Evolutionary conservation across 2,329 filamentous ascomycete genomes (phyloP).

Genomic region (Fusarium sp.): DNA sequence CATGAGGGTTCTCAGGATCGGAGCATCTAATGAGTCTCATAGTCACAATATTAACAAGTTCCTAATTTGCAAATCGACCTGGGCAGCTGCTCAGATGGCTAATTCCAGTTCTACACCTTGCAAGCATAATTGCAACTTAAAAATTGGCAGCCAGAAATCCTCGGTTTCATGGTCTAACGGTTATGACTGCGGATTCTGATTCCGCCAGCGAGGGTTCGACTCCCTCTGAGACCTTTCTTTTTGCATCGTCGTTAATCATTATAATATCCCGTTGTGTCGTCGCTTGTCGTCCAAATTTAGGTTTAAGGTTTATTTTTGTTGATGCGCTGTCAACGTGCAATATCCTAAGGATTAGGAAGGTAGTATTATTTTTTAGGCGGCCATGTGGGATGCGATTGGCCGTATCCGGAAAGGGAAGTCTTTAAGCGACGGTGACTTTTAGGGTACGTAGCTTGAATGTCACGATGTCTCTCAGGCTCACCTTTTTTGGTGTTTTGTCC

Average conservation of each 20-base stretch:
- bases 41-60: neutral
- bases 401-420: neutral
- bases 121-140: neutral
- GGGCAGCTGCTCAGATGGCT: neutral
- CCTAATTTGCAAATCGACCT: neutral
- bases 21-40: neutral
- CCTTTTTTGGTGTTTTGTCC: neutral
- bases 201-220: conserved; percentile 38
- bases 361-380: neutral
- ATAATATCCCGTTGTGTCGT: neutral
- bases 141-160: neutral
- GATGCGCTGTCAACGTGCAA: neutral
- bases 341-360: neutral
- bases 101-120: neutral
- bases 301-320: neutral
- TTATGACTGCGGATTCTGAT: conserved; percentile 40
- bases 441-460: neutral
- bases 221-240: conserved; percentile 35
- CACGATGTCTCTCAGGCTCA: neutral
- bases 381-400: neutral
- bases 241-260: neutral
- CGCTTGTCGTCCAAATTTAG: neutral
- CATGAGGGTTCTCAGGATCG: neutral
- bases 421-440: neutral
- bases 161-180: conserved; percentile 38